phyloP scores from a whole-genome alignment of 441 rosid genomes.

The Populus hybrid region DNA sequence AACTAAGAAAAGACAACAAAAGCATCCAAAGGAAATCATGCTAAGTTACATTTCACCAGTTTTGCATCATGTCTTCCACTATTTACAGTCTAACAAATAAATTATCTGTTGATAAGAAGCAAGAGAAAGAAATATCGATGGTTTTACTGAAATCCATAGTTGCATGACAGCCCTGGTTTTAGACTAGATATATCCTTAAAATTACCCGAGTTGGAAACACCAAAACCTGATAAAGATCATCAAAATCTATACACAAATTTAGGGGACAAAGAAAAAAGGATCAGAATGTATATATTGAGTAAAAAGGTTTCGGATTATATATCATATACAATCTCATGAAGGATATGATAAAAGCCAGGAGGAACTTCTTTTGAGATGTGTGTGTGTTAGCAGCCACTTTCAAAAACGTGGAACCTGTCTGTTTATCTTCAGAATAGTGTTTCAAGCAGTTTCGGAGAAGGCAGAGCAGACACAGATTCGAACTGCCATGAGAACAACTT shows the following conservation, averaged over 20 bases:
- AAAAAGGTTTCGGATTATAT: not conserved
- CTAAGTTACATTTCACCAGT: conserved; percentile 1
- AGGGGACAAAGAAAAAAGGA: not conserved
- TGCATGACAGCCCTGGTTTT: conserved; percentile 5
- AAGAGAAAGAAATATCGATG: conserved; percentile 2
- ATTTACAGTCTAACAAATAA: conserved; percentile 14
- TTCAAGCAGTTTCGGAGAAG: conserved; percentile 46
- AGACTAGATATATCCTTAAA: conserved; percentile 15
- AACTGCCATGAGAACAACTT: conserved; percentile 45
- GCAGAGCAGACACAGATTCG: conserved; percentile 65
- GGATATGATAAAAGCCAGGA: conserved; percentile 6
- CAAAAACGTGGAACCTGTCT: conserved; percentile 22
- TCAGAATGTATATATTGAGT: conserved; percentile 7
- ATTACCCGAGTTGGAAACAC: conserved; percentile 18
- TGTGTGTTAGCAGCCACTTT: conserved; percentile 24
- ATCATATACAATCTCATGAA: conserved; percentile 20
- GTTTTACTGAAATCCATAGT: conserved; percentile 9
- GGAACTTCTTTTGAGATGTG: conserved; percentile 19
- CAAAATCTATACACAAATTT: conserved; percentile 16
- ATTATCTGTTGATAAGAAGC: not conserved
- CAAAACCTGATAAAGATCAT: conserved; percentile 14
- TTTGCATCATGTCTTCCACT: conserved; percentile 13
- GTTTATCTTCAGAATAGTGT: conserved; percentile 51
- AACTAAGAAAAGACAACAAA: not conserved
- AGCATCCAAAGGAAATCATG: not conserved